phyloP scores from a whole-genome alignment of 2,329 filamentous ascomycete species.

The Penicillium sp. region DNA sequence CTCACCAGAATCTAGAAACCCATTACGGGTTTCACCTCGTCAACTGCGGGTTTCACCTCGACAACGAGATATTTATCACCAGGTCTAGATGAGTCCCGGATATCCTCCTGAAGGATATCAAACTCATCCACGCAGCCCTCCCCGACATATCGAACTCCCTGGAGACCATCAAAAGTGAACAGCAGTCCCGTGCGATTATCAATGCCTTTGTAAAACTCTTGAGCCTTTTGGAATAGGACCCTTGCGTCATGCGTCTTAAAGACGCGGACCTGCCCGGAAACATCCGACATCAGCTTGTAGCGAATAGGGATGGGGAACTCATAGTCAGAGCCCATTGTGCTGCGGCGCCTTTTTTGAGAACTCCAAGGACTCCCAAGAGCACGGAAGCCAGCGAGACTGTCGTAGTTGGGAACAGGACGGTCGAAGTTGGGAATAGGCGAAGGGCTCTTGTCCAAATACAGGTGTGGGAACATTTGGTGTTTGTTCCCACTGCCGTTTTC shows the following conservation, averaged over 20 bases:
- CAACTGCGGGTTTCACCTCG: not conserved
- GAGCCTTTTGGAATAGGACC: conserved; percentile 22
- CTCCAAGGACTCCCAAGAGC: not conserved
- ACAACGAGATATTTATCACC: not conserved
- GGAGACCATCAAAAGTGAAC: conserved; percentile 5
- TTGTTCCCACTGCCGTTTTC: not conserved
- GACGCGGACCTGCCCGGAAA: conserved; percentile 9
- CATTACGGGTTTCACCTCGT: not conserved
- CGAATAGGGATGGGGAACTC: not conserved
- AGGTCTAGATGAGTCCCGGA: not conserved
- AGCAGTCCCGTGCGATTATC: conserved; percentile 11
- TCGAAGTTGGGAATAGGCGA: too few species aligned
- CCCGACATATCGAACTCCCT: conserved; percentile 18
- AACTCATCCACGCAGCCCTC: conserved; percentile 24
- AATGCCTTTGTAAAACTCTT: conserved; percentile 16
- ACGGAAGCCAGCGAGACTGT: too few species aligned
- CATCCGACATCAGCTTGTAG: conserved; percentile 20
- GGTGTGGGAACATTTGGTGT: fast-evolving
- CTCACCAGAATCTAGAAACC: not conserved
- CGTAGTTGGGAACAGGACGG: too few species aligned
- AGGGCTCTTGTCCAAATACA: fast-evolving
- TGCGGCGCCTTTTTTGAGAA: not conserved
- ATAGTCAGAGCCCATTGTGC: not conserved
- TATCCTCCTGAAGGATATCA: conserved; percentile 18
- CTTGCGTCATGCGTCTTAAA: conserved; percentile 16